Evolutionary conservation across 1,284 basidiomycete species (phyloP), one percentile per base, ranked within the genome.

Genomic region (Trichosporon sp.): DNA sequence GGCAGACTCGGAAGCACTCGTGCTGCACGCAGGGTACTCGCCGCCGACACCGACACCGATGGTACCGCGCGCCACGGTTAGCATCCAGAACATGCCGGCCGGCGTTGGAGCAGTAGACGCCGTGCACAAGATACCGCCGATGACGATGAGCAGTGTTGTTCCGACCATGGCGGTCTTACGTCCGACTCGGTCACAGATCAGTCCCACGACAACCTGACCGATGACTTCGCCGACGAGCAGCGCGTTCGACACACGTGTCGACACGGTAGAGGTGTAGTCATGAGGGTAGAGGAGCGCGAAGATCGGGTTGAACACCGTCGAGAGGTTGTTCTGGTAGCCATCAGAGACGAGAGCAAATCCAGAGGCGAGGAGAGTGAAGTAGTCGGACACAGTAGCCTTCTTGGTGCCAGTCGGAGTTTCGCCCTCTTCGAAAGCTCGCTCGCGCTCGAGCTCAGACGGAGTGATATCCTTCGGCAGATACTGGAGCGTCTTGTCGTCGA

Each of bases 1-100:
- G 4, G 90, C 90, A 26, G 90, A 89, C 78, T 92, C 90, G 64
- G 87, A 88, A 0, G 90, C 90, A 32, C 85, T 86, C 0, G 89
- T 88, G 4, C 88, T 88, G 5, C 89, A 90, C 0, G 90, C 89
- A 0, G 91, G 90, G 80, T 92, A 92, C 83, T 92, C 91, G 16
- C 91, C 91, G 26, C 91, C 90, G 5, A 90, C 90, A 71, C 90
- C 90, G 65, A 91, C 84, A 37, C 91, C 90, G 48, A 89, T 90
- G 31, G 90, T 86, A 31, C 90, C 91, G 75, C 90, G 85, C 8
- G 90, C 89, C 73, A 92, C 82, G 0, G 90, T 91, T 71, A 92
- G 82, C 80, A 90, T 91, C 91, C 91, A 92, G 77, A 91, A 90
- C 59, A 92, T 83, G 46, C 78, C 78, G 4, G 68, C 38, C 16